Evolutionary conservation across 768 basidiomycete genomes (phyloP), one percentile per base, ranked within the genome.

Genomic region (Gloeophyllum trabeum): DNA sequence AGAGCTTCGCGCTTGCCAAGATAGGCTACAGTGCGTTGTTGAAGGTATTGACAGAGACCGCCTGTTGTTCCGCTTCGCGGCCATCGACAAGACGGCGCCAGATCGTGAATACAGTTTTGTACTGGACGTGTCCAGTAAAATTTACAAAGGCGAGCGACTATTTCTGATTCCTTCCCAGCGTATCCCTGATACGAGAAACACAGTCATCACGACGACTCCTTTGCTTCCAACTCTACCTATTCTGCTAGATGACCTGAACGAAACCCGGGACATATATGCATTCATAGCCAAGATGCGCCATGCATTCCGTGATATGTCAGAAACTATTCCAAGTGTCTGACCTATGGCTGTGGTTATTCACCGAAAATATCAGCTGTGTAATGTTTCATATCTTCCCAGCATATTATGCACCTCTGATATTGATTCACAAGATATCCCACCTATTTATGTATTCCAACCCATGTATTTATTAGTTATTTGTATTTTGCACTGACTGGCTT

Each of bases 121-220:
- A 0, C 57, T 92, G n/a, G 86, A 93, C 52, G 65, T 87, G 16
- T 76, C 80, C 2, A 61, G 61, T 19, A 60, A 65, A 20, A 61
- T 62, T 2, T 89, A 85, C 51, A 73, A 73, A 66, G 84, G 90
- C 89, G 35, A 25, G 70, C 50, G 24, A 39, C 4, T 24, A 26
- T 7, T 43, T 16, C 30, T 25, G 21, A 16, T 26, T 25, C 19
- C 16, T 2, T n/a, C 21, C 5, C 21, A 5, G 13, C 19, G 41
- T 40, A 45, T 14, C 35, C 6, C 18, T 14, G 19, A 5, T 10
- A 24, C 43, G 13, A 46, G 35, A 46, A 47, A 44, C 45, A 20
- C 51, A 93, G 91, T 92, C 1, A 71, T 86, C n/a, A 87, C 83
- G 19, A 78, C 79, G 4, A 81, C 79, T 5, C 90, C 89, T 0